Percentiles rank a stretch among this genome's conserved stretches.
phyloP scores from a whole-genome alignment of 805 yeast genomes.

The Metschnikowia amazonensis region DNA sequence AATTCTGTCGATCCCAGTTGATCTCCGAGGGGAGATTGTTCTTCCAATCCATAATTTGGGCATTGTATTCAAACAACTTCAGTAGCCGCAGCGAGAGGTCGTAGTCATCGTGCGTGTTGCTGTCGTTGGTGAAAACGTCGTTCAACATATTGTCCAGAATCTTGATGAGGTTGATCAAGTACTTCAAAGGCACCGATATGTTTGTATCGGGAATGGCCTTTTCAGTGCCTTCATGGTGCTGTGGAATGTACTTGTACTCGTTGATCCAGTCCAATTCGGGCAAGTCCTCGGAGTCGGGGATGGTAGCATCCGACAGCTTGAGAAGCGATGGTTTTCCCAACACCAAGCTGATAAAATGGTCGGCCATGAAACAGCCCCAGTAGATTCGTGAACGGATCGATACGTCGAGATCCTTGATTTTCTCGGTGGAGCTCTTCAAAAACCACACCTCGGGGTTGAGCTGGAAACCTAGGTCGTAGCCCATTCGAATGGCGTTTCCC shows the following conservation, averaged over 20 bases:
- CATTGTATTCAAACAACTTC: constrained; percentile 45
- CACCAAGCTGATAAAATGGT: constrained; percentile 56
- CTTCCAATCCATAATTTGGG: constrained; percentile 51
- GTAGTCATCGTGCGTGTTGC: constrained; percentile 29
- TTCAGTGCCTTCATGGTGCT: constrained; percentile 11
- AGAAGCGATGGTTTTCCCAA: constrained; percentile 57
- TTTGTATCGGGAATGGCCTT: constrained; percentile 22
- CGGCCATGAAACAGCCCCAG: constrained; percentile 67
- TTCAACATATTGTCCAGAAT: constrained; percentile 44
- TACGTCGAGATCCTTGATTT: constrained; percentile 46
- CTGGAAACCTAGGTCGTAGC: constrained; percentile 62
- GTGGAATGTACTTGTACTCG: constrained; percentile 44
- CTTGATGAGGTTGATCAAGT: constrained; percentile 39
- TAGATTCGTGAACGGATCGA: constrained; percentile 57
- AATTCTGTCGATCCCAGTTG: constrained; percentile 44
- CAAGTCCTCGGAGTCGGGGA: constrained; percentile 54
- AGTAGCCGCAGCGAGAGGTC: constrained; percentile 37
- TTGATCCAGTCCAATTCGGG: constrained; percentile 64
- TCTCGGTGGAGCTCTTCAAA: constrained; percentile 33
- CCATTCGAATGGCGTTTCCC: constrained; percentile 62
- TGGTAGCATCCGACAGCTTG: constrained; percentile 54
- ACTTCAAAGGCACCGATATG: constrained; percentile 42
- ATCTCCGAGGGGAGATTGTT: constrained; percentile 45
- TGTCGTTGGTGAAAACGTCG: constrained; percentile 42
- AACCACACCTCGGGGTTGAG: constrained; percentile 60